Evolutionary conservation across 2,329 filamentous ascomycete species (phyloP), one percentile per base, ranked within the genome.

Genomic region (Aspergillus vadensis): DNA sequence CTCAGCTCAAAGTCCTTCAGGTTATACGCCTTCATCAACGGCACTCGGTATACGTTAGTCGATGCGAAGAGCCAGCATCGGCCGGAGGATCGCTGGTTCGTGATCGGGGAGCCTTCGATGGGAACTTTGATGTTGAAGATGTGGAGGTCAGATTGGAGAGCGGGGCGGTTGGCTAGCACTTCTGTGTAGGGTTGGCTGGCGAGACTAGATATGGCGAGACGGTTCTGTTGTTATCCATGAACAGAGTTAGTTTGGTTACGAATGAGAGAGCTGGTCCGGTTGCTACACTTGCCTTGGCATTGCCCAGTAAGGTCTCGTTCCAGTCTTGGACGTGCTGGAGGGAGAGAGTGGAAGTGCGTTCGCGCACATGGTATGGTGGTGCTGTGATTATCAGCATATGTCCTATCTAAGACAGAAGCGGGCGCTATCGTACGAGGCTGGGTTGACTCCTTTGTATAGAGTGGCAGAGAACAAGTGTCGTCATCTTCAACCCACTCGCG

Each of bases 21-120:
- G 64, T 87, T 86, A 76, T 96, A 90, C 69, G 88, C 88, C 76
- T 91, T 89, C 89, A 95, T 94, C 50, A 96, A 82, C 1, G 91
- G 89, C n/a, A 96, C 85, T 27, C 92, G 89, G 78, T 96, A 95
- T 58, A 96, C 88, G 69, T 96, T 96, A n/a, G 91, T 95, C 4
- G 90, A 87, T 1, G 92, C 92, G 69, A 97, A 97, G 64, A 96
- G 85, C 92, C 92, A 97, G 81, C 92, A 97, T 65, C 92, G 84
- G 7, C 92, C 92, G 2, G 89, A 92, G 7, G 85, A 85, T 36
- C 88, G 84, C 79, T 97, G 92, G 74, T 96, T 93, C 0, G 92
- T 96, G 63, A 96, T 88, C 0, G 92, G 92, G 0, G 82, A 84
- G 52, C 92, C 92, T 75, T 96, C 92, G 57, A 91, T 83, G 0